Evolutionary conservation across 768 basidiomycete genomes (phyloP).

Genomic region (Tricholoma terreum): DNA sequence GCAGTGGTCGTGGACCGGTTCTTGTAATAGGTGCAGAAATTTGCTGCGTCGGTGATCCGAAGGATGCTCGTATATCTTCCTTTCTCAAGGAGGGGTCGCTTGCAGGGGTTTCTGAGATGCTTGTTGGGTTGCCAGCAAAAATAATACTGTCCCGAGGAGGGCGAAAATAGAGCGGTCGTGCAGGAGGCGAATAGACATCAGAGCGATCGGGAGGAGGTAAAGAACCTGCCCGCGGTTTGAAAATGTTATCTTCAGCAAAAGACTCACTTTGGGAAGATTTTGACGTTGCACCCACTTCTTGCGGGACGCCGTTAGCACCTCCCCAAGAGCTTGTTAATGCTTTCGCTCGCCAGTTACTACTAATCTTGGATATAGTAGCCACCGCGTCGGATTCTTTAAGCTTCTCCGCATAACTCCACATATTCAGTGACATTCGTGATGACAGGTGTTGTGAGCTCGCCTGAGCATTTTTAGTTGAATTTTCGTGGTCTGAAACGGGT

Average conservation of each 20-base stretch:
- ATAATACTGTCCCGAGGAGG: conserved; percentile 56
- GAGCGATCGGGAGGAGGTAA: conserved; percentile 35
- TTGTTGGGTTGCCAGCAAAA: conserved; percentile 23
- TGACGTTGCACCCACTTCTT: conserved; percentile 9
- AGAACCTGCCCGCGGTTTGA: conserved; percentile 33
- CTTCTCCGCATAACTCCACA: conserved; percentile 75
- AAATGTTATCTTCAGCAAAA: conserved; percentile 3
- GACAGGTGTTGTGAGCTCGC: conserved; percentile 2
- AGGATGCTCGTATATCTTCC: conserved; percentile 39
- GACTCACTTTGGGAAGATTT: conserved; percentile 9
- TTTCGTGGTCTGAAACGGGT: conserved; percentile 6
- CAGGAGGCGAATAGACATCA: conserved; percentile 48
- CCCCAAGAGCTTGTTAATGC: conserved; percentile 49
- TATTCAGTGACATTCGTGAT: conserved; percentile 31
- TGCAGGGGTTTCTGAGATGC: conserved; percentile 21
- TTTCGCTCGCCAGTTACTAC: conserved; percentile 73
- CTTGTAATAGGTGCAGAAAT: conserved; percentile 38
- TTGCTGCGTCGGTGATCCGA: conserved; percentile 40
- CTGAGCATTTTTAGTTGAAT: conserved; percentile 2
- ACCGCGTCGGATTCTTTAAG: conserved; percentile 70
- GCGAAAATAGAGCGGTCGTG: conserved; percentile 55
- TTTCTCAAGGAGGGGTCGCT: conserved; percentile 36
- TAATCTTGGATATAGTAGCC: conserved; percentile 67
- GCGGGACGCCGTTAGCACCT: conserved; percentile 1
- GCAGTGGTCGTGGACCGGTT: conserved; percentile 61